Percentiles rank a stretch among this genome's conserved stretches.
Conservation (phyloP, 352 stramenopile species). For the Phytophthora hibernalis region DNA sequence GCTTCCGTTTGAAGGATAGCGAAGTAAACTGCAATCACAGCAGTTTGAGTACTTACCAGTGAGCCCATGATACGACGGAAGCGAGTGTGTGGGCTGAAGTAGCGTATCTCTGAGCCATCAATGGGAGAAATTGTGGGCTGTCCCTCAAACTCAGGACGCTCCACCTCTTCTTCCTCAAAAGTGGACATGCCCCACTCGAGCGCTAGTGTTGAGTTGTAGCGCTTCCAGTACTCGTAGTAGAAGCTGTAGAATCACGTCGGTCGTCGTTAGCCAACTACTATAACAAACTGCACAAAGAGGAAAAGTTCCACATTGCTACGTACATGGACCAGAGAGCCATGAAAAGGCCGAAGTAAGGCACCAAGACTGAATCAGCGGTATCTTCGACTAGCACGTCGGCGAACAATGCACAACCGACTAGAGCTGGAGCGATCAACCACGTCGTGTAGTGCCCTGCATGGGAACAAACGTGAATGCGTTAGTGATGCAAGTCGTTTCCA, state of each 20-base stretch:
- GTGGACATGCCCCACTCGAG: constrained; percentile 80
- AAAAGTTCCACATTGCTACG: constrained; percentile 1
- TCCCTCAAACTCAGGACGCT: constrained; percentile 77
- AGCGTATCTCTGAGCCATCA: constrained; percentile 76
- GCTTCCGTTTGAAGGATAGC: neutral
- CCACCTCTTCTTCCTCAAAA: constrained; percentile 77
- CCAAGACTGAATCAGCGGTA: constrained; percentile 62
- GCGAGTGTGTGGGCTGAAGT: constrained; percentile 73
- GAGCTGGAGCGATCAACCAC: constrained; percentile 93
- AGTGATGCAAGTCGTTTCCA: neutral
- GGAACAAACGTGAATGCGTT: neutral
- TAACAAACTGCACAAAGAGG: neutral
- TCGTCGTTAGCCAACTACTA: neutral
- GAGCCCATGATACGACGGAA: constrained; percentile 77
- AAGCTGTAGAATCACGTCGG: constrained; percentile 36
- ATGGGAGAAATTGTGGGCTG: constrained; percentile 76
- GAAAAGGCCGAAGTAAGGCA: constrained; percentile 84
- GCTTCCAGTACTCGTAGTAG: constrained; percentile 89
- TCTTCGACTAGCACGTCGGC: constrained; percentile 74
- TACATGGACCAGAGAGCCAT: constrained; percentile 84
- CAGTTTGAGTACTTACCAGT: constrained; percentile 42
- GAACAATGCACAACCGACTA: constrained; percentile 91
- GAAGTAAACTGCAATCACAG: neutral
- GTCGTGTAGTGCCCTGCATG: constrained; percentile 91
- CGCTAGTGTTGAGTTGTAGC: constrained; percentile 70